A percentile compares a stretch with the other conserved stretches of the same genome.
These are phyloP conservation scores for Diaporthe longicolla DNA, from an alignment of 2,329 filamentous ascomycete genomes.

Conservation along the genomic window DNA sequence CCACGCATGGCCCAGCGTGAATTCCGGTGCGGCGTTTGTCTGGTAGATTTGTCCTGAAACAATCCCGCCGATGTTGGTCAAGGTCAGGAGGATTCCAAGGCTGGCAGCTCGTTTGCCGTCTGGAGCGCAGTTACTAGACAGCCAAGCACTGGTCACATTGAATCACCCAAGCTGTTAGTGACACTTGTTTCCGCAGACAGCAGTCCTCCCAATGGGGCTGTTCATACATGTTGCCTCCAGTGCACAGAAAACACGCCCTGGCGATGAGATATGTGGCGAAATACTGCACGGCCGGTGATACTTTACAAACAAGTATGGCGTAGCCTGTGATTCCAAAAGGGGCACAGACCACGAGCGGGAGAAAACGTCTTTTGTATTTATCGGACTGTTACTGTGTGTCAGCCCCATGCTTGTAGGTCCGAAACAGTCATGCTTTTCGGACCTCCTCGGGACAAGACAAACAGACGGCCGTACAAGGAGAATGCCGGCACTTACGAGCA, in stretches of 20 bases:
- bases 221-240: constrained; percentile 45
- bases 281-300: constrained; percentile 46
- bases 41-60: constrained; percentile 50
- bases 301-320: constrained; percentile 46
- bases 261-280: constrained; percentile 49
- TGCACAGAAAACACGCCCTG: constrained; percentile 47
- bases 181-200: no score
- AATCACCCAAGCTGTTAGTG: background rate
- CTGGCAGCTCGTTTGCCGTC: constrained; percentile 50
- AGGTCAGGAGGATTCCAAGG: constrained; percentile 46
- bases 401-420: background rate
- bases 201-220: no score
- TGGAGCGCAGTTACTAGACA: constrained; percentile 48
- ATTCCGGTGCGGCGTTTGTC: constrained; percentile 45
- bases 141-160: constrained; percentile 43
- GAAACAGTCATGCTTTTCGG: background rate
- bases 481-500: constrained; percentile 43
- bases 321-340: constrained; percentile 49
- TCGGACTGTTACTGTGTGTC: constrained; percentile 47
- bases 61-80: constrained; percentile 46
- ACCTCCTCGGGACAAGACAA: background rate
- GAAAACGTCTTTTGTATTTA: constrained; percentile 54
- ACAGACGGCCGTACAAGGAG: background rate
- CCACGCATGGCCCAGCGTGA: constrained; percentile 53
- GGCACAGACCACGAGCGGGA: constrained; percentile 52